Conservation (phyloP, 805 yeast species). For the Lipomyces starkeyi region DNA sequence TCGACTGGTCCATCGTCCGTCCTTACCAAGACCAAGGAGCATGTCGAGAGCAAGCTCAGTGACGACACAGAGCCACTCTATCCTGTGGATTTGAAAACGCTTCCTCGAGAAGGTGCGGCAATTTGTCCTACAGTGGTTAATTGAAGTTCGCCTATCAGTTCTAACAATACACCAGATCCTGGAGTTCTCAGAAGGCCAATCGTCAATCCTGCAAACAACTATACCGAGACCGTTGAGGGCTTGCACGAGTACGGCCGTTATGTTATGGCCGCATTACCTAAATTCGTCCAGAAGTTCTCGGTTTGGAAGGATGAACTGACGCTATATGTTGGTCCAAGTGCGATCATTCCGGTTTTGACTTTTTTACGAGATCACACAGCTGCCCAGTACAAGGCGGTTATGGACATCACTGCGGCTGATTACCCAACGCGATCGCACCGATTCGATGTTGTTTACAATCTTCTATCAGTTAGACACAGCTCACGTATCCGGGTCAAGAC, state of each 20-base stretch:
- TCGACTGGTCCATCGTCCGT: slow-evolving; percentile 13
- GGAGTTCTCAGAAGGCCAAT: slow-evolving; percentile 54
- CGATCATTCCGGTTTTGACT: slow-evolving; percentile 69
- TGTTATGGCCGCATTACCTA: slow-evolving; percentile 77
- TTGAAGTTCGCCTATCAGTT: background rate
- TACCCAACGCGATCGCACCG: slow-evolving; percentile 83
- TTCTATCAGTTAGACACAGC: slow-evolving; percentile 80
- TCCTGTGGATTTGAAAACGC: slow-evolving; percentile 29
- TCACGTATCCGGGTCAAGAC: slow-evolving; percentile 89
- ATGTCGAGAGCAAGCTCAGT: slow-evolving; percentile 8
- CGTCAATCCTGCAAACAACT: slow-evolving; percentile 79
- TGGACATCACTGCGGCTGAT: slow-evolving; percentile 87
- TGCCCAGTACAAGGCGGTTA: slow-evolving; percentile 75
- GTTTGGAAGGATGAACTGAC: slow-evolving; percentile 92
- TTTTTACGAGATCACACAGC: slow-evolving; percentile 81
- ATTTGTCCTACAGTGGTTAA: background rate
- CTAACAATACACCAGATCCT: slow-evolving; percentile 35
- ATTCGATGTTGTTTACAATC: slow-evolving; percentile 85
- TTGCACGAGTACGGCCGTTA: slow-evolving; percentile 66
- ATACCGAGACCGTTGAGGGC: slow-evolving; percentile 52
- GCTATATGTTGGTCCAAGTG: slow-evolving; percentile 75
- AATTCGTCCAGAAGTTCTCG: slow-evolving; percentile 78
- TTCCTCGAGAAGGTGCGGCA: slow-evolving; percentile 26
- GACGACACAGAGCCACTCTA: slow-evolving; percentile 33
- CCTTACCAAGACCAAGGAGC: slow-evolving; percentile 27